Conservation (phyloP, 73 alveolate genomes). For the Blepharisma stoltei region DNA sequence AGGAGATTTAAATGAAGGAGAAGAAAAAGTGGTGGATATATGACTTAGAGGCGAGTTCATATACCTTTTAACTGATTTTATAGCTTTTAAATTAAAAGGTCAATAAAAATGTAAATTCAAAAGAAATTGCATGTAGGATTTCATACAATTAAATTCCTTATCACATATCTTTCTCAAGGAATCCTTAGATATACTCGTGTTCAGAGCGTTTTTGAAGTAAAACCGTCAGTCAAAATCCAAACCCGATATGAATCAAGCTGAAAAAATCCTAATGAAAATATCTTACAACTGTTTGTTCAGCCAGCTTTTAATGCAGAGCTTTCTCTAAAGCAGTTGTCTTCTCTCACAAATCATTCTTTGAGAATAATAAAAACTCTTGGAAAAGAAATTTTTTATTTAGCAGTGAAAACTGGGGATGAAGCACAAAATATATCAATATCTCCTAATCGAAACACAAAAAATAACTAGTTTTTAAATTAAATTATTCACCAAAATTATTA, state of each 20-base stretch:
- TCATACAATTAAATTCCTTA: background rate
- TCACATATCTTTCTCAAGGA: background rate
- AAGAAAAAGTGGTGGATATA: constrained; percentile 3
- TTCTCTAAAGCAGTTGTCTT: background rate
- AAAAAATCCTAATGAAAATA: background rate
- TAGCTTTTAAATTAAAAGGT: too few relatives aligned
- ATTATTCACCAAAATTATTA: too few relatives aligned
- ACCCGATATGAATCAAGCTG: constrained; percentile 10
- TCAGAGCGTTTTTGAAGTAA: background rate
- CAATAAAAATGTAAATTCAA: too few relatives aligned
- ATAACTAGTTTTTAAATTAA: too few relatives aligned
- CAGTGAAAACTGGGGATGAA: background rate
- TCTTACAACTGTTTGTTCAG: background rate
- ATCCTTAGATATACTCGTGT: background rate
- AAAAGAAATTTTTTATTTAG: constrained; percentile 10
- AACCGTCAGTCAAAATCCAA: background rate
- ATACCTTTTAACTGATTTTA: too few relatives aligned
- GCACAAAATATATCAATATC: too few relatives aligned
- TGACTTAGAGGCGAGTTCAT: background rate
- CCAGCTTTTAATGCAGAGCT: constrained; percentile 12
- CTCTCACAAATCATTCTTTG: constrained; percentile 15
- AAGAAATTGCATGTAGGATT: background rate
- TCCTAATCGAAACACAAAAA: too few relatives aligned
- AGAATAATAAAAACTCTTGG: constrained; percentile 9
- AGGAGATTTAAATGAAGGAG: background rate